phyloP scores from a whole-genome alignment of 2,329 filamentous ascomycete species.

The Fusarium multiceps region DNA sequence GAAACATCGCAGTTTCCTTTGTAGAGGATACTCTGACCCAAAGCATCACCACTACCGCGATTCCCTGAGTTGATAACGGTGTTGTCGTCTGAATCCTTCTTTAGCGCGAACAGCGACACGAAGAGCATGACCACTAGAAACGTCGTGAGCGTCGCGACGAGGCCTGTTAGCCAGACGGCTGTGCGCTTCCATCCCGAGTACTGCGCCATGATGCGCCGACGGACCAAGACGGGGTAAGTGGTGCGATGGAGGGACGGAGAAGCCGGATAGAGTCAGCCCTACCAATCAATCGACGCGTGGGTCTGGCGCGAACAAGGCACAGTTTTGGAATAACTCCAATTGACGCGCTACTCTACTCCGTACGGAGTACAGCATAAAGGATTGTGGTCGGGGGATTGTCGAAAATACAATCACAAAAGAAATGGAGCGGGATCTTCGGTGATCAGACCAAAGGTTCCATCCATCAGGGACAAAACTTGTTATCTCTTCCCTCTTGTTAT shows the following conservation, averaged over 20 bases:
- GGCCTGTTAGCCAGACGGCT: constrained; percentile 15
- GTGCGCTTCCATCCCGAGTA: constrained; percentile 29
- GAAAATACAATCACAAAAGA: background rate
- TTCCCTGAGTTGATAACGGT: fast-evolving
- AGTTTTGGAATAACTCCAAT: background rate
- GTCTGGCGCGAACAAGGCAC: background rate
- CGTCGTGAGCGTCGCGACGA: constrained; percentile 11
- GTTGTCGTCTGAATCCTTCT: background rate
- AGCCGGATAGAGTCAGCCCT: background rate
- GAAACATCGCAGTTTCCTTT: constrained; percentile 5
- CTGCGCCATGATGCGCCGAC: background rate
- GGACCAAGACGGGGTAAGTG: background rate
- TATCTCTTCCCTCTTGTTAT: background rate
- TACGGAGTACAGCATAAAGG: no score
- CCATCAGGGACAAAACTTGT: background rate
- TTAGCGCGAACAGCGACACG: constrained; percentile 18
- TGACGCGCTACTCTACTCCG: background rate
- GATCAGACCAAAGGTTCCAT: background rate
- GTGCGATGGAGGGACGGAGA: background rate
- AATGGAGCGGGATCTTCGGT: background rate
- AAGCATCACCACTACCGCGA: background rate
- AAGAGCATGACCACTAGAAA: constrained; percentile 12
- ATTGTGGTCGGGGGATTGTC: background rate
- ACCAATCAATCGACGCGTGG: constrained; percentile 1
- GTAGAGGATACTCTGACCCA: constrained; percentile 17